Base-by-base conservation (phyloP, 805 yeast genomes). In the Komagataella mondaviorum region DNA sequence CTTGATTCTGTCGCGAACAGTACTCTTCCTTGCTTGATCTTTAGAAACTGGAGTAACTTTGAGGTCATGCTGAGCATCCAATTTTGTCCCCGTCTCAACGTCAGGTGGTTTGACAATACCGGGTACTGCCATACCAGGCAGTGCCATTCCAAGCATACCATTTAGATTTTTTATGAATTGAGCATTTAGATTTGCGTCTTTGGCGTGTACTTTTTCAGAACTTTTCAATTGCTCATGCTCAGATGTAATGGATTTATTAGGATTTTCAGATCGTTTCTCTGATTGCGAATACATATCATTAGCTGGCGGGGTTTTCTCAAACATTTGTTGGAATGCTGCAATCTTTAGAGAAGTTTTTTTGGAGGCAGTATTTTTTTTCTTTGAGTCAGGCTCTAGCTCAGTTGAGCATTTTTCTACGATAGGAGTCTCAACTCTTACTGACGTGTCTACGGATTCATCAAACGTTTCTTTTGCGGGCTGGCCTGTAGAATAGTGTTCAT, bases 241-340 rank as follows among this genome's bases (percentile, higher is more conserved):
- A 30, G 39, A 10, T 4, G 39, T 8, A 10, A 14, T 30, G n/a
- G 14, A 12, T 30, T 30, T 30, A 30, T 4, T 12, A 30, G 39
- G 39, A 30, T 30, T 12, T 10, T 30, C 39, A 8, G 8, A 30
- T 10, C 14, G 10, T 4, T 8, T 8, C 39, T 30, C 39, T 30
- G 39, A 30, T 30, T 14, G 10, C 14, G 8, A 30, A 30, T 12
- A 10, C 10, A 14, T 14, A 14, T 30, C 14, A 30, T 6, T 30
- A 30, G 5, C n/a, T 14, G 10, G 39, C 59, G 77, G 81, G 54
- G 72, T 75, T 54, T 72, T 71, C 49, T 76, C 77, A 51, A 85
- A 70, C 84, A 83, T 79, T 59, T 83, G 85, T 60, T 85, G 95
- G 63, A 85, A 85, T 0, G 89, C 89, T 1, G 90, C 89, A 54